These are phyloP conservation scores for Mimosa bimucronata DNA, from an alignment of 306 rosid species.

Conservation along the genomic window DNA sequence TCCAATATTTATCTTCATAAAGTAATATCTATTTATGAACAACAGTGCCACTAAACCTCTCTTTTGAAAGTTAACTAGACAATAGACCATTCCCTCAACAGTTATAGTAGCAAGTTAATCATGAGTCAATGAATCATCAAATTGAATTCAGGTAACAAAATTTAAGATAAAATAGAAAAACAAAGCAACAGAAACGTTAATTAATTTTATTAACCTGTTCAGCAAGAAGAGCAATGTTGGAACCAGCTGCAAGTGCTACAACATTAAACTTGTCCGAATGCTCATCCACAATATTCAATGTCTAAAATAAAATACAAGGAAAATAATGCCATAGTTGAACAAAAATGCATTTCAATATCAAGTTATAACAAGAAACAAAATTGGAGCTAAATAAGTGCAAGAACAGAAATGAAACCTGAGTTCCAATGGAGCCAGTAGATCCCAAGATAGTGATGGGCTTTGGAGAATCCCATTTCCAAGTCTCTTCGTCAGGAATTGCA, in stretches of 20 bases:
- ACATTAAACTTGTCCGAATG: conserved; percentile 76
- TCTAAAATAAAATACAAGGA: conserved; percentile 50
- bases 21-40: not conserved
- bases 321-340: not conserved
- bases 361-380: not conserved
- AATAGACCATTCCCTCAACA: not conserved
- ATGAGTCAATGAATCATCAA: not conserved
- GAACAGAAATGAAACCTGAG: not conserved
- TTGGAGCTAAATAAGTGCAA: not conserved
- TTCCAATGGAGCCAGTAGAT: not conserved
- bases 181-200: not conserved
- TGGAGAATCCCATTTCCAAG: not conserved
- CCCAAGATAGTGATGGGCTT: not conserved
- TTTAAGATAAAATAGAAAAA: not conserved
- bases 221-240: conserved; percentile 82
- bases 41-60: not conserved
- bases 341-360: not conserved
- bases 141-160: not conserved
- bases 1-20: not conserved
- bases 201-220: conserved; percentile 66
- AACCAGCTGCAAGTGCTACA: conserved; percentile 91
- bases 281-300: conserved; percentile 87
- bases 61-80: not conserved
- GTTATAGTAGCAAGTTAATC: not conserved
- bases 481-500: not conserved